Conservation (phyloP, 257 asterid species). For the Solanum acaule region DNA sequence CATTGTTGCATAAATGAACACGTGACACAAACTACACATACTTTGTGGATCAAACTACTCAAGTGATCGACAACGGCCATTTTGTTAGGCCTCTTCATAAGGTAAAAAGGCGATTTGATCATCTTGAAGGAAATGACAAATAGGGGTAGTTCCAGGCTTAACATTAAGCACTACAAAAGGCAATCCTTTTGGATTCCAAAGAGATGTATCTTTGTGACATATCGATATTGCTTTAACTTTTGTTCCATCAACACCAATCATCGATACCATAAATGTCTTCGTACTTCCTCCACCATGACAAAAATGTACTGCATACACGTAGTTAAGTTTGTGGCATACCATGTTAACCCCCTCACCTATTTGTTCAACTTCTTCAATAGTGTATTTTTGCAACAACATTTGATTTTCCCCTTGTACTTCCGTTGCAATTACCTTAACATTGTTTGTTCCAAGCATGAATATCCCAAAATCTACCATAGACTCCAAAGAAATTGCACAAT, state of each 20-base stretch:
- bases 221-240: not conserved
- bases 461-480: not conserved
- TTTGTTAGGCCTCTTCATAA: no score
- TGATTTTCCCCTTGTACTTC: not conserved
- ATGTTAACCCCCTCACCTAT: not conserved
- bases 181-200: not conserved
- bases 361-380: not conserved
- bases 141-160: not conserved
- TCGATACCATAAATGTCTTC: not conserved
- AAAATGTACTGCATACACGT: constrained; percentile 2
- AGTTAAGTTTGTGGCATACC: constrained; percentile 1
- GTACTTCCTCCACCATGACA: not conserved
- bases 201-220: constrained; percentile 2
- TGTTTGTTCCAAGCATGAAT: not conserved
- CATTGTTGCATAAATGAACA: no score
- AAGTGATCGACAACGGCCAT: no score
- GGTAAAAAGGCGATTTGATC: not conserved
- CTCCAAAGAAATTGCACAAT: constrained; percentile 2
- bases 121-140: constrained; percentile 3
- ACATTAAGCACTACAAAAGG: constrained; percentile 4
- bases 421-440: not conserved
- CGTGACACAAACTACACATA: no score
- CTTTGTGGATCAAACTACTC: no score
- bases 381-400: not conserved
- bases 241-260: not conserved